Conservation (phyloP, 352 stramenopile genomes). For the Phytopythium chamaehyphon region DNA sequence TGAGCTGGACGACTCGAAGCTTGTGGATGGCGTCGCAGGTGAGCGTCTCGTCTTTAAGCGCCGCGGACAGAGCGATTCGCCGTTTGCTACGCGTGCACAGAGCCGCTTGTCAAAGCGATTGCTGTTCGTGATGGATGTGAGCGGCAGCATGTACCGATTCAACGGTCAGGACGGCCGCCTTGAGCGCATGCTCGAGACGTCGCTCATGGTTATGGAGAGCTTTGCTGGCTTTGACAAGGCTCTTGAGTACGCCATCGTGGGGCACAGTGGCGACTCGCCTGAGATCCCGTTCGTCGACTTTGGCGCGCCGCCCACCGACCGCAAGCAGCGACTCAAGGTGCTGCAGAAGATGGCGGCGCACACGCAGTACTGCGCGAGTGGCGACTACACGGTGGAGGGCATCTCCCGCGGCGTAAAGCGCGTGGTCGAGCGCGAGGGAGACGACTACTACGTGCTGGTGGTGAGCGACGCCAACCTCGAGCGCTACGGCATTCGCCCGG, state of each 20-base stretch:
- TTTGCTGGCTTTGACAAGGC: constrained; percentile 87
- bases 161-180: constrained; percentile 92
- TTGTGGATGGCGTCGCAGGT: constrained; percentile 92
- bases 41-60: constrained; percentile 93
- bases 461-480: constrained; percentile 95
- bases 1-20: constrained; percentile 94
- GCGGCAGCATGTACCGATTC: constrained; percentile 92
- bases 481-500: constrained; percentile 84
- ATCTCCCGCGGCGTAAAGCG: constrained; percentile 78
- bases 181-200: constrained; percentile 90
- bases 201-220: constrained; percentile 96
- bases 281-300: constrained; percentile 91
- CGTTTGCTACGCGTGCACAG: constrained; percentile 25
- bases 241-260: constrained; percentile 91
- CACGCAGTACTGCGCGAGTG: constrained; percentile 91
- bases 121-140: constrained; percentile 93
- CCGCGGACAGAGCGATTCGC: constrained; percentile 69
- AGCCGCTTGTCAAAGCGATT: constrained; percentile 69
- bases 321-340: constrained; percentile 89
- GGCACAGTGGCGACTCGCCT: constrained; percentile 88
- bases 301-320: constrained; percentile 68
- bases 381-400: constrained; percentile 93
- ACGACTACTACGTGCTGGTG: constrained; percentile 90
- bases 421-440: constrained; percentile 52
- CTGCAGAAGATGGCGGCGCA: constrained; percentile 94